phyloP scores from a whole-genome alignment of 2,329 filamentous ascomycete genomes.

The Tolypocladium nubicola region DNA sequence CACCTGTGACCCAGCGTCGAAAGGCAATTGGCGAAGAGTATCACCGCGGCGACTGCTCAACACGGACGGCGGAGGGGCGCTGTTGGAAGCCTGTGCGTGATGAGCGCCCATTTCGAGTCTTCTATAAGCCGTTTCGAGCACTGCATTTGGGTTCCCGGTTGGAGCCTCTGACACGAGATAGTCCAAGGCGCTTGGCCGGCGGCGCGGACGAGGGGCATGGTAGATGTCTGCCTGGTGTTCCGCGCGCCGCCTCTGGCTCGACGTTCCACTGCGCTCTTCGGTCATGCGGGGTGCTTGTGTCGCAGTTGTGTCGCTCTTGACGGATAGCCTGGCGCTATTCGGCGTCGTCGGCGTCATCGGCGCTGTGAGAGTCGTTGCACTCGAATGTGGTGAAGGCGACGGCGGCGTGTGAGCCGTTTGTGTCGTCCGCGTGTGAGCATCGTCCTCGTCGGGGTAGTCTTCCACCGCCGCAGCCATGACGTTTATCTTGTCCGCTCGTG shows the following conservation, averaged over 20 bases:
- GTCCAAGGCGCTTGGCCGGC: slow-evolving; percentile 9
- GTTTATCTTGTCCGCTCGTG: not conserved
- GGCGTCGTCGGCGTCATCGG: not conserved
- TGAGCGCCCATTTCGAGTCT: not conserved
- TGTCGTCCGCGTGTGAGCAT: not conserved
- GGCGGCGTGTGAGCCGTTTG: not conserved
- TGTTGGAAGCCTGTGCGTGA: not conserved
- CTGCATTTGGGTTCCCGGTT: not conserved
- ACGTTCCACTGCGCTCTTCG: not conserved
- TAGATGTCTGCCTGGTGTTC: slow-evolving; percentile 2
- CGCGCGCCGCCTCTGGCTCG: not conserved
- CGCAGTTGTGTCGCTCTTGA: not conserved
- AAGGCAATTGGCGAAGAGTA: not conserved
- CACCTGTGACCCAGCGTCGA: not conserved
- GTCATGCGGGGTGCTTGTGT: not conserved
- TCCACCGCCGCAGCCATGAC: slow-evolving; percentile 4
- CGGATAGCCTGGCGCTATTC: not conserved
- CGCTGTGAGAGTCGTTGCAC: not conserved
- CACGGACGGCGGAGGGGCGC: not conserved
- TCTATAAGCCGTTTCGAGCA: slow-evolving; percentile 1
- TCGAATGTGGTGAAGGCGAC: not conserved
- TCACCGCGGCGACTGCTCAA: not conserved
- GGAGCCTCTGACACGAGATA: slow-evolving; percentile 8
- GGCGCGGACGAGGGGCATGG: slow-evolving; percentile 4
- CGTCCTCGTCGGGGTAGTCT: slow-evolving; percentile 4